phyloP scores from a whole-genome alignment of 768 basidiomycete species.

The Butyriboletus loyo region DNA sequence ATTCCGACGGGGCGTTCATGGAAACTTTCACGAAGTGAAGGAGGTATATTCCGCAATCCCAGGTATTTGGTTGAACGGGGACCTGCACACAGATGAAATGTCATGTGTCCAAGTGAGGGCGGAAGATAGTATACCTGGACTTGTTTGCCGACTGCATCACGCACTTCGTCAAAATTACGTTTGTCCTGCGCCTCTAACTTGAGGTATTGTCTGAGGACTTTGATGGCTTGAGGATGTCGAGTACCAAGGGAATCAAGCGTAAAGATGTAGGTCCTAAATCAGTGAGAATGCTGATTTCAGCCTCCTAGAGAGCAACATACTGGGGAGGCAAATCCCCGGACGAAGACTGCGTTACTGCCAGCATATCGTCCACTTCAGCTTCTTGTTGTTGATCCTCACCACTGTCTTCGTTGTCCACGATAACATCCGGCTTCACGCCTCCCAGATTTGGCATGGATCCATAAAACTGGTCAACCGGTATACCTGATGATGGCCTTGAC shows the following conservation, averaged over 20 bases:
- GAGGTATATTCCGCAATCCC: constrained; percentile 91
- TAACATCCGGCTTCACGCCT: not conserved
- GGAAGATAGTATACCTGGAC: constrained; percentile 44
- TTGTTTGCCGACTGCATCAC: constrained; percentile 42
- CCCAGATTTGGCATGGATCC: not conserved
- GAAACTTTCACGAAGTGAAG: constrained; percentile 83
- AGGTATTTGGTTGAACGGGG: constrained; percentile 83
- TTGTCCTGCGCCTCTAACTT: constrained; percentile 77
- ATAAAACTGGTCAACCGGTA: constrained; percentile 27
- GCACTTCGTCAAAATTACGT: constrained; percentile 38
- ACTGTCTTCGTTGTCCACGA: constrained; percentile 25
- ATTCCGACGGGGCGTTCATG: constrained; percentile 55
- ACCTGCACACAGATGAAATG: constrained; percentile 48
- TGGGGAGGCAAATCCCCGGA: constrained; percentile 13
- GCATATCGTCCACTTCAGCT: constrained; percentile 32
- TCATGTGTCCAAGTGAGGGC: not conserved
- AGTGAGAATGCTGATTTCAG: not conserved
- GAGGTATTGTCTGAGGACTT: constrained; percentile 65
- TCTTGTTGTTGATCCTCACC: constrained; percentile 31
- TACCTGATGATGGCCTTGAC: constrained; percentile 7
- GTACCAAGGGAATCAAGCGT: constrained; percentile 87
- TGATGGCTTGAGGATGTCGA: constrained; percentile 64
- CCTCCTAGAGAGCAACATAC: constrained; percentile 14
- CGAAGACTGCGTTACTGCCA: constrained; percentile 19
- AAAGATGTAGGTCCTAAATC: constrained; percentile 70